A percentile compares a stretch with the other conserved stretches of the same genome.
Evolutionary conservation across 805 yeast species (phyloP).

Genomic region (Spathaspora passalidarum): DNA sequence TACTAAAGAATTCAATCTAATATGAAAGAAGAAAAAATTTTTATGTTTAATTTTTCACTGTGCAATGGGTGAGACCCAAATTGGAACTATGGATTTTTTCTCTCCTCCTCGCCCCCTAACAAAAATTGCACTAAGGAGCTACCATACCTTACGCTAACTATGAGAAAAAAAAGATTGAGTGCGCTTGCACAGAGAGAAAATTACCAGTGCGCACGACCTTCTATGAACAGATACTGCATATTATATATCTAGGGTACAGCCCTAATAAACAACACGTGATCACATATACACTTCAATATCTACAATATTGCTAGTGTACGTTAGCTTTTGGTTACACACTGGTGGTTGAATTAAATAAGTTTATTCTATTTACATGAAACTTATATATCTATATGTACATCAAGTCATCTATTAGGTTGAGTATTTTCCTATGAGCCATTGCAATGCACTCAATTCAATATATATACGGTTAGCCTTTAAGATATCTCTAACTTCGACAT

Average conservation of each 20-base stretch:
- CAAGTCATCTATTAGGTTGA: conserved; percentile 2
- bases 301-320: not conserved
- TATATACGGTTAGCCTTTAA: conserved; percentile 74
- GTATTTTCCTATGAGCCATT: conserved; percentile 47
- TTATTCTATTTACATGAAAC: not conserved
- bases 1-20: not conserved
- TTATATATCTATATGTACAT: conserved; percentile 5
- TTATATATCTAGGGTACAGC: conserved; percentile 4
- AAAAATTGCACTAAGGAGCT: not conserved
- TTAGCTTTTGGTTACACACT: not conserved
- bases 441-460: conserved; percentile 70
- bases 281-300: not conserved
- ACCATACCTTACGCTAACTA: not conserved
- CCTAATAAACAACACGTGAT: conserved; percentile 8
- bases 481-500: conserved; percentile 78
- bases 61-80: not conserved
- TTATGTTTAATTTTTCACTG: conserved; percentile 1
- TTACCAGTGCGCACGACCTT: not conserved
- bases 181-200: not conserved
- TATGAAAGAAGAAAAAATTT: not conserved
- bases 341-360: not conserved
- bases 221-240: conserved; percentile 2
- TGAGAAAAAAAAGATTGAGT: not conserved
- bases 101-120: not conserved
- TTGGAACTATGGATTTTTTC: not conserved